Percentiles rank a stretch among this genome's conserved stretches.
Evolutionary conservation across 1,139 yeast species (phyloP).

Genomic region (Entelexis sorbosivorans): DNA sequence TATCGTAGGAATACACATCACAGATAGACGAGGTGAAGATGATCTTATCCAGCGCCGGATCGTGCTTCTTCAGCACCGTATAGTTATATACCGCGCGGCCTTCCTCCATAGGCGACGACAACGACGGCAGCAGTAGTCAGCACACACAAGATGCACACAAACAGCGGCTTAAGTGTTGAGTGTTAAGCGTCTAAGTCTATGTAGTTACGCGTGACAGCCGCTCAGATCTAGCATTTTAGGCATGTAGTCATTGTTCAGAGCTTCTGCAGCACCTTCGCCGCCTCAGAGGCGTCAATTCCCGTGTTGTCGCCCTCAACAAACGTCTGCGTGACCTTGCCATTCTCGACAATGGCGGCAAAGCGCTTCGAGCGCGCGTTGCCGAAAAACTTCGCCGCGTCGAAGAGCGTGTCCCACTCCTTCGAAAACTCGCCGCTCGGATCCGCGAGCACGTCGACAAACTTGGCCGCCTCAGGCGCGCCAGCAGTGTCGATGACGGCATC

Average conservation of each 20-base stretch:
- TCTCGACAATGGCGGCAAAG: constrained; percentile 62
- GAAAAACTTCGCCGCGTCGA: constrained; percentile 61
- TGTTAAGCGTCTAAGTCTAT: too few species aligned
- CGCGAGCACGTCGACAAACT: constrained; percentile 49
- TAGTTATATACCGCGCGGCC: constrained; percentile 37
- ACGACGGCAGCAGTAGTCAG: constrained; percentile 1
- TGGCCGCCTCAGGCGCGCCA: constrained; percentile 15
- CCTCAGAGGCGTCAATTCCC: constrained; percentile 48
- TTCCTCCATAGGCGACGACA: constrained; percentile 4
- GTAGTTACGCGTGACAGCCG: too few species aligned
- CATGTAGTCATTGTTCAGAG: not conserved
- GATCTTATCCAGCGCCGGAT: constrained; percentile 65
- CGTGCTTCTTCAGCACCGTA: constrained; percentile 75
- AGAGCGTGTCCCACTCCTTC: constrained; percentile 49
- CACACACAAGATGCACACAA: not conserved
- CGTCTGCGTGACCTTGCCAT: constrained; percentile 54
- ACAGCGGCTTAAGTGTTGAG: too few species aligned
- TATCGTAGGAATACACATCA: constrained; percentile 62
- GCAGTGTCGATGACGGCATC: constrained; percentile 33
- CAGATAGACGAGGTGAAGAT: constrained; percentile 69
- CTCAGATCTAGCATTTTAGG: too few species aligned
- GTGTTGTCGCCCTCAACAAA: constrained; percentile 77
- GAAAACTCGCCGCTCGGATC: constrained; percentile 69
- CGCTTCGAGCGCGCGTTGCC: constrained; percentile 69
- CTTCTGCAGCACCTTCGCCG: constrained; percentile 34